A percentile compares a stretch with the other conserved stretches of the same genome.
These are phyloP conservation scores for Manihot esculenta DNA, from an alignment of 441 rosid genomes.

Conservation along the genomic window DNA sequence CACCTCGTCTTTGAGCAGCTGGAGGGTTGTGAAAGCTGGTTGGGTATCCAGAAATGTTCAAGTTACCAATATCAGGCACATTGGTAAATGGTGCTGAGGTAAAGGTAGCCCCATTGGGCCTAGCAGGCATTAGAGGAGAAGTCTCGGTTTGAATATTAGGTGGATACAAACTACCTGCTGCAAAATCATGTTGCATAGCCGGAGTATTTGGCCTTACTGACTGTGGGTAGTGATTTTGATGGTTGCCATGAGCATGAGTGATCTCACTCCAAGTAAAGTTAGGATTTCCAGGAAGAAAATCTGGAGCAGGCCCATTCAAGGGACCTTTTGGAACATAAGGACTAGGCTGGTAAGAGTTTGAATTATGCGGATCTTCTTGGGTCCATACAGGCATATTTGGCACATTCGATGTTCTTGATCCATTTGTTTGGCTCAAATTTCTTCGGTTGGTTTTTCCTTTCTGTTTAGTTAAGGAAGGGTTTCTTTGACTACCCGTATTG, in stretches of 20 bases:
- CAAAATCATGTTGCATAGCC: constrained; percentile 20
- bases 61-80: constrained; percentile 26
- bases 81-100: constrained; percentile 12
- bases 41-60: constrained; percentile 23
- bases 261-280: constrained; percentile 26
- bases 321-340: constrained; percentile 24
- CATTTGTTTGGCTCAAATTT: constrained; percentile 24
- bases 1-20: constrained; percentile 25
- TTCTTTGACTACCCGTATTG: constrained; percentile 28
- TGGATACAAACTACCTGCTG: constrained; percentile 12
- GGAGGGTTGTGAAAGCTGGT: constrained; percentile 24
- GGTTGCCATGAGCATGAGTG: constrained; percentile 22
- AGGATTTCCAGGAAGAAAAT: constrained; percentile 25
- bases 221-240: constrained; percentile 21
- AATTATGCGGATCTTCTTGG: constrained; percentile 25
- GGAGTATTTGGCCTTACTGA: constrained; percentile 28
- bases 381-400: constrained; percentile 18
- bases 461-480: constrained; percentile 19
- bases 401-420: constrained; percentile 12
- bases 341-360: constrained; percentile 27
- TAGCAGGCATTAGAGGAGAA: not conserved
- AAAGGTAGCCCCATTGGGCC: constrained; percentile 7
- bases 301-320: constrained; percentile 24
- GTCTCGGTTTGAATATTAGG: constrained; percentile 18
- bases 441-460: constrained; percentile 23